phyloP scores from a whole-genome alignment of 2,329 filamentous ascomycete genomes.

The Aureobasidium mangrovei region DNA sequence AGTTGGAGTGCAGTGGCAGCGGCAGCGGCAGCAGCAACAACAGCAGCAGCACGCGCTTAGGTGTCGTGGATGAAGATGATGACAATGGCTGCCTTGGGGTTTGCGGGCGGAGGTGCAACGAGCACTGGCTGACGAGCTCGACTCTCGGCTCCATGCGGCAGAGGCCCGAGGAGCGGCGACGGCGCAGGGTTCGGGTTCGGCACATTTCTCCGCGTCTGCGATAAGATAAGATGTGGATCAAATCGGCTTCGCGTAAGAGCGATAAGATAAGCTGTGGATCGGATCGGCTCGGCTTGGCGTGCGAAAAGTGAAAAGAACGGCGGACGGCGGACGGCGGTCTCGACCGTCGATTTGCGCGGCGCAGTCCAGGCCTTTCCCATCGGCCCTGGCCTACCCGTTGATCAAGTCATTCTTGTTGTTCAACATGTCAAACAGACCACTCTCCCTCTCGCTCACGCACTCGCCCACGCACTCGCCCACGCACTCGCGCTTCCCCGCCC shows the following conservation, averaged over 20 bases:
- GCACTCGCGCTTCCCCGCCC: background rate
- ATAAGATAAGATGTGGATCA: constrained; percentile 3
- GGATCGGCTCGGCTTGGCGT: background rate
- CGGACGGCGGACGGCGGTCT: no score
- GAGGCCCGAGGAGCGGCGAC: no score
- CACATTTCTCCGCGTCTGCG: background rate
- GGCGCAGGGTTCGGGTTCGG: no score
- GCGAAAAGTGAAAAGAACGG: no score
- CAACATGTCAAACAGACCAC: constrained; percentile 8
- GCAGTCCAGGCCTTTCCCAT: background rate
- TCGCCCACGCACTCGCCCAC: background rate
- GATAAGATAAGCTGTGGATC: background rate
- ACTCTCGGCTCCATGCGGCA: no score
- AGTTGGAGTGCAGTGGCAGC: background rate
- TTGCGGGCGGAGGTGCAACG: background rate
- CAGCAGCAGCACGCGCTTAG: background rate
- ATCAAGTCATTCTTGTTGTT: background rate
- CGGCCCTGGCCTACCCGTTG: background rate
- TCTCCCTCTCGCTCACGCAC: background rate
- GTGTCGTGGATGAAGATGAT: background rate
- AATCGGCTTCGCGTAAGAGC: background rate
- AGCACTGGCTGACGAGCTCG: no score
- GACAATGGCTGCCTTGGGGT: background rate
- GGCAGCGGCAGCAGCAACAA: background rate
- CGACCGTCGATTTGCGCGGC: no score